A percentile compares a stretch with the other conserved stretches of the same genome.
phyloP scores from a whole-genome alignment of 2,329 filamentous ascomycete species.

The Coniella lustricola region DNA sequence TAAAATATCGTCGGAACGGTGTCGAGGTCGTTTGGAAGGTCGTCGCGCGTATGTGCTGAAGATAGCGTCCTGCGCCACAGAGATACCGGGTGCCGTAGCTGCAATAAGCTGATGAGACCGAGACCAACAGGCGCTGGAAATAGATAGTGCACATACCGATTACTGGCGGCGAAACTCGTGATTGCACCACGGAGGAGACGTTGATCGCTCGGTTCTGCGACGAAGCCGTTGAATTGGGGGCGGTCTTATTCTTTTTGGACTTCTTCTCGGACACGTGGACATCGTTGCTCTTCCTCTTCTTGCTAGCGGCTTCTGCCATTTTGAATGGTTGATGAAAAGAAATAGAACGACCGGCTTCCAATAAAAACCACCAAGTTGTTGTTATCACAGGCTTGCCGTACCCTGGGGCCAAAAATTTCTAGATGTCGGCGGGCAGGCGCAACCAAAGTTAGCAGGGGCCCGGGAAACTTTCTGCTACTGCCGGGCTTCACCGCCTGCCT shows the following conservation, averaged over 20 bases:
- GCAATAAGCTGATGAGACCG: neutral
- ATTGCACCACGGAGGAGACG: conserved; percentile 20
- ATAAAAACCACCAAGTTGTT: neutral
- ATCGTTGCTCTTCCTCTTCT: conserved; percentile 48
- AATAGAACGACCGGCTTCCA: neutral
- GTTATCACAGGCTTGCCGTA: neutral
- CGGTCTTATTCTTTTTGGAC: conserved; percentile 45
- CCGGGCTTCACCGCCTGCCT: conserved; percentile 12
- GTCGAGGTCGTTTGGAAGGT: conserved; percentile 25
- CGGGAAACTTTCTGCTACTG: conserved; percentile 11
- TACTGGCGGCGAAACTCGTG: conserved; percentile 23
- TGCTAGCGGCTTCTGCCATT: conserved; percentile 33
- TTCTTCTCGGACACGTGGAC: conserved; percentile 29
- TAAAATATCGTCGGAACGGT: conserved; percentile 40
- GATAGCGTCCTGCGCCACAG: conserved; percentile 27
- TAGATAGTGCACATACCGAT: conserved; percentile 22
- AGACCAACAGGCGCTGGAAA: neutral
- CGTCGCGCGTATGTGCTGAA: conserved; percentile 45
- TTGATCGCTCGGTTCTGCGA: conserved; percentile 29
- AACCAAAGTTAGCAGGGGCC: neutral
- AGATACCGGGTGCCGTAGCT: conserved; percentile 37
- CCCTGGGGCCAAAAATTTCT: conserved; percentile 1
- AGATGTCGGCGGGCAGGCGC: conserved; percentile 1
- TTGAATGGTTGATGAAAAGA: neutral
- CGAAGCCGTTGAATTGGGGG: conserved; percentile 32